These are phyloP conservation scores for Trifolium fragiferum DNA, from an alignment of 306 rosid genomes.

Conservation along the genomic window DNA sequence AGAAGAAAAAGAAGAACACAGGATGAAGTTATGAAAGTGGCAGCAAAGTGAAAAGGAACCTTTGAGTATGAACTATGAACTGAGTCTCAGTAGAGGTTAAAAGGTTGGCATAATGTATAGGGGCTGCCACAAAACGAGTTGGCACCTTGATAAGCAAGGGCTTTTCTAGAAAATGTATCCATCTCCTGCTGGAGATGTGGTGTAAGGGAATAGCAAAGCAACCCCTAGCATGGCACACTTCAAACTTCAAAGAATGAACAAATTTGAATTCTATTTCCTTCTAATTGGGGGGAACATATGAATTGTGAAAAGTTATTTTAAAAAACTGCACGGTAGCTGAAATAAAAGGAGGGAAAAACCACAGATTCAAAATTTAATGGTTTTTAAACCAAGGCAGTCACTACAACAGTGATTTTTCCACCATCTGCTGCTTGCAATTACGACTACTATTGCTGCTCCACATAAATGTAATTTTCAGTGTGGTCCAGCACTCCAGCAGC, in stretches of 20 bases:
- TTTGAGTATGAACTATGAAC: slow-evolving; percentile 13
- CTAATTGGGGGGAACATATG: background rate
- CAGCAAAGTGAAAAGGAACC: background rate
- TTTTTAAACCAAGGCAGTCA: background rate
- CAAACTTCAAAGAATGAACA: background rate
- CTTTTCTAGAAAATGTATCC: background rate
- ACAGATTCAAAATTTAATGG: slow-evolving; percentile 6
- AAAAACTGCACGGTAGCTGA: background rate
- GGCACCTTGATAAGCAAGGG: background rate
- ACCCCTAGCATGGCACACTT: background rate
- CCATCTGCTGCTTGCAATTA: background rate
- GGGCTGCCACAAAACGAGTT: background rate
- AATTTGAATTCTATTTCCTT: background rate
- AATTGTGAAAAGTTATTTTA: slow-evolving; percentile 7
- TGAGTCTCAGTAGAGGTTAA: background rate
- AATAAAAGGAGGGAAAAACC: background rate
- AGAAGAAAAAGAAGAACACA: background rate
- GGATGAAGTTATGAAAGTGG: background rate
- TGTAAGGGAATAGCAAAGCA: slow-evolving; percentile 14
- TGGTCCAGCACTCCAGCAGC: background rate
- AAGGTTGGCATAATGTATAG: background rate
- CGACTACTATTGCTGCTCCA: slow-evolving; percentile 4
- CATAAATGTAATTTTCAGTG: background rate
- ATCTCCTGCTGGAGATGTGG: background rate
- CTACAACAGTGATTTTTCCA: background rate